Evolutionary conservation across 1,284 basidiomycete genomes (phyloP).

Genomic region (Pseudozyma thailandica): DNA sequence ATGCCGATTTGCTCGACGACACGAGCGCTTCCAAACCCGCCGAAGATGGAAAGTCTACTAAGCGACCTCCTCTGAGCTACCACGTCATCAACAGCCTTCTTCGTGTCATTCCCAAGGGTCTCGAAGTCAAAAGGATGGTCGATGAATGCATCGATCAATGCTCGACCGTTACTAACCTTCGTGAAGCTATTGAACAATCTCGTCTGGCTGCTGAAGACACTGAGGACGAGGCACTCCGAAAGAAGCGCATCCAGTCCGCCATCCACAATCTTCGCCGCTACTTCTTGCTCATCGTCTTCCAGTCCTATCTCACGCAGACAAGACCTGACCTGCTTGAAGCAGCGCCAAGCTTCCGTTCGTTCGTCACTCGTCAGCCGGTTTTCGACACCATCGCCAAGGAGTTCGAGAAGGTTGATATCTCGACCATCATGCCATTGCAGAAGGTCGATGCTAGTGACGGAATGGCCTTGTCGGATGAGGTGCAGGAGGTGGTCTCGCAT

Average conservation of each 20-base stretch:
- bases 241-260: conserved; percentile 70
- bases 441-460: conserved; percentile 72
- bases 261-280: conserved; percentile 71
- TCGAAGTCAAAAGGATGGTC: conserved; percentile 84
- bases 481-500: conserved; percentile 75
- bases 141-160: conserved; percentile 93
- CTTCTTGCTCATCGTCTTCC: conserved; percentile 91
- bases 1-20: conserved; percentile 33
- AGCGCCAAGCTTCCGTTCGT: conserved; percentile 60
- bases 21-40: neutral
- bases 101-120: conserved; percentile 89
- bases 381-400: conserved; percentile 97
- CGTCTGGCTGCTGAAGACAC: conserved; percentile 79
- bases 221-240: conserved; percentile 79
- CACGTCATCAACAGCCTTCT: conserved; percentile 81
- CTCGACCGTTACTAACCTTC: conserved; percentile 78
- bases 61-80: conserved; percentile 58
- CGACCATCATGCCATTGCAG: conserved; percentile 85
- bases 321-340: conserved; percentile 74
- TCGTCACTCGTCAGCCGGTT: conserved; percentile 72
- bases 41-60: conserved; percentile 8
- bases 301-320: conserved; percentile 88
- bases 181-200: conserved; percentile 88
- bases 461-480: conserved; percentile 74
- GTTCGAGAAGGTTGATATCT: conserved; percentile 79